Percentiles rank a stretch among this genome's conserved stretches.
Evolutionary conservation across 2,329 filamentous ascomycete genomes (phyloP).

Genomic region (Alternaria triticimaculans): DNA sequence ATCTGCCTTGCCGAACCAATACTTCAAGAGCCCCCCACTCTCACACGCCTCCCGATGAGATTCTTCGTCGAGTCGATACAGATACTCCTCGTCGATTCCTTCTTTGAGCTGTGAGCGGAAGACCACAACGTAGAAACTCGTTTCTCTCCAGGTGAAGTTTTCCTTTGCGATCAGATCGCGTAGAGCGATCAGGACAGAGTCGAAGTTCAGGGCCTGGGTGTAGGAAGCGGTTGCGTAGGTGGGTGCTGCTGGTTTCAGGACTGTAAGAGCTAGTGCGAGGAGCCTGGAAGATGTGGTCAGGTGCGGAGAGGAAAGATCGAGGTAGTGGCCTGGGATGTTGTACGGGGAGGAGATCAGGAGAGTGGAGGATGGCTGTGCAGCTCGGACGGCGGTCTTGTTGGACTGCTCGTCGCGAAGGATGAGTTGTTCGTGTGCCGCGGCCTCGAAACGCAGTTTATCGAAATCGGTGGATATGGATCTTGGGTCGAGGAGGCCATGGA

Average conservation of each 20-base stretch:
- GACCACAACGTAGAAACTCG: constrained; percentile 81
- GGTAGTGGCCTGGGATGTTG: constrained; percentile 70
- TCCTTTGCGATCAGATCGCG: constrained; percentile 58
- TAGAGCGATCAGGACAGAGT: constrained; percentile 65
- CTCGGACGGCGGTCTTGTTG: background rate
- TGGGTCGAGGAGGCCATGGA: constrained; percentile 28
- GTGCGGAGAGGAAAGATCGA: constrained; percentile 66
- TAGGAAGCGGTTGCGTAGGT: constrained; percentile 83
- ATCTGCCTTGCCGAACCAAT: constrained; percentile 86
- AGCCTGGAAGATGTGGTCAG: constrained; percentile 71
- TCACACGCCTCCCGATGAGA: constrained; percentile 81
- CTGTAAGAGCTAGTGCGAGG: constrained; percentile 73
- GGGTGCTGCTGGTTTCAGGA: constrained; percentile 65
- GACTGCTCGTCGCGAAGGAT: background rate
- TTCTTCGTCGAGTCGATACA: constrained; percentile 76
- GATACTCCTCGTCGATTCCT: constrained; percentile 69
- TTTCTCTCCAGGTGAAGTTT: constrained; percentile 62
- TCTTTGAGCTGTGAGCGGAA: constrained; percentile 78
- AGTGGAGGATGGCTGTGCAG: background rate
- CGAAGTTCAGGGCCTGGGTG: constrained; percentile 78
- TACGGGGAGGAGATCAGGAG: constrained; percentile 78
- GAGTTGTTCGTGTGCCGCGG: constrained; percentile 40
- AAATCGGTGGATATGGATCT: constrained; percentile 38
- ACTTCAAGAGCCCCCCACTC: constrained; percentile 85
- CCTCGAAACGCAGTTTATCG: constrained; percentile 43